Base-by-base conservation (phyloP, 73 alveolate species). In the Paramecium octaurelia region DNA sequence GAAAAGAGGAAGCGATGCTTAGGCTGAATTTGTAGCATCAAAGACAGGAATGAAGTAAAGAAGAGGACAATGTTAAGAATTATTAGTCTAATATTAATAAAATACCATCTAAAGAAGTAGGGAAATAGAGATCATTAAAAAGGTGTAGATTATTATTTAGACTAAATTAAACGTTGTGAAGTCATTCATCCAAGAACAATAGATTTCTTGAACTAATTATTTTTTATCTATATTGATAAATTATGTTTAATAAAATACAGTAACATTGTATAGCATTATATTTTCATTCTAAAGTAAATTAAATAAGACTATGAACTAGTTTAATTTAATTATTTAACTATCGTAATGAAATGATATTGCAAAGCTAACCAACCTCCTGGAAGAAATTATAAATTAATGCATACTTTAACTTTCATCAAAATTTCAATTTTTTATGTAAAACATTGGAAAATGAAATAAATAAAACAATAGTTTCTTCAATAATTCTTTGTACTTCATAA, bases 1-100 rank as follows among this genome's bases (percentile, higher is more conserved):
- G 23, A 80, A 80, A 48, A 80, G 91, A 18, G 91, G 91, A 80
- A 38, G 20, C 8, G 91, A 80, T 48, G 91, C 91, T 20, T 80
- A 80, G 11, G 91, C 91, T 24, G 91, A 80, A 80, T 80, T 80
- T 46, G 35, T 31, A 10, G 91, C 91, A 1, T 40, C 91, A 31
- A 80, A 80, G 29, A 18, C 42, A 14, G 91, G 91, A 16, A 42
- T 80, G 73, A 80, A 44, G 2, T 46, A 80, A 80, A 80, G 91
- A 80, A 80, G 91, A 44, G 75, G 57, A 38, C 16, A 80, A 80
- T 80, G 91, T 80, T 43, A 80, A 23, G 91, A 80, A 44, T 80
- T 80, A 35, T 23, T 80, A 44, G 91, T 80, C 29, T 46, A 80
- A 80, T 80, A 80, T 43, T 46, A 80, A 44, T n/a, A 40, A 80